Evolutionary conservation across 2,329 filamentous ascomycete species (phyloP).

Genomic region (Arachnopeziza araneosa): DNA sequence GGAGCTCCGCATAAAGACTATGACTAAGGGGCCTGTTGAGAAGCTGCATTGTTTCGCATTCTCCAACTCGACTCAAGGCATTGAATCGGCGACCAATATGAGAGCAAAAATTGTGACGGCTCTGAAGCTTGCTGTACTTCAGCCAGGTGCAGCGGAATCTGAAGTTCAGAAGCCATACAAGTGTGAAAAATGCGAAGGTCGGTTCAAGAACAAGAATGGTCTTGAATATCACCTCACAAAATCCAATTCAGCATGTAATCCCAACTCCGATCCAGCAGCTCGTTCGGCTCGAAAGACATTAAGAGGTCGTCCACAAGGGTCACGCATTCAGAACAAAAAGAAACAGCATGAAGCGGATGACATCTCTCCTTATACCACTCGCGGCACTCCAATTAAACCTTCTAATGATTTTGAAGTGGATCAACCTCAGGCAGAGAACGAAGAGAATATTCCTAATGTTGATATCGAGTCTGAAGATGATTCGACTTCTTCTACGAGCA

Average conservation of each 20-base stretch:
- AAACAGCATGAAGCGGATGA: background rate
- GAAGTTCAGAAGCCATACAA: conserved; percentile 24
- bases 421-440: background rate
- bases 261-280: conserved; percentile 18
- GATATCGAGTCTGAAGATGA: conserved; percentile 3
- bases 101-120: conserved; percentile 26
- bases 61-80: conserved; percentile 6
- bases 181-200: conserved; percentile 25
- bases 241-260: conserved; percentile 30
- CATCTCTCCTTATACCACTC: background rate
- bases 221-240: conserved; percentile 30
- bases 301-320: background rate
- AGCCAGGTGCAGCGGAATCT: conserved; percentile 11
- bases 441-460: background rate
- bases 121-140: conserved; percentile 9
- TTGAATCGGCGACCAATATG: conserved; percentile 22
- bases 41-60: conserved; percentile 24
- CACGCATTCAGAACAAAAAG: background rate
- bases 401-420: background rate
- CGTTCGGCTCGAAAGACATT: conserved; percentile 4
- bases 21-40: conserved; percentile 5
- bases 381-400: background rate
- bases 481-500: conserved; percentile 1
- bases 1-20: conserved; percentile 23
- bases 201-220: conserved; percentile 30